Evolutionary conservation across 805 yeast species (phyloP).

Genomic region (Sugiyamaella smithiae): DNA sequence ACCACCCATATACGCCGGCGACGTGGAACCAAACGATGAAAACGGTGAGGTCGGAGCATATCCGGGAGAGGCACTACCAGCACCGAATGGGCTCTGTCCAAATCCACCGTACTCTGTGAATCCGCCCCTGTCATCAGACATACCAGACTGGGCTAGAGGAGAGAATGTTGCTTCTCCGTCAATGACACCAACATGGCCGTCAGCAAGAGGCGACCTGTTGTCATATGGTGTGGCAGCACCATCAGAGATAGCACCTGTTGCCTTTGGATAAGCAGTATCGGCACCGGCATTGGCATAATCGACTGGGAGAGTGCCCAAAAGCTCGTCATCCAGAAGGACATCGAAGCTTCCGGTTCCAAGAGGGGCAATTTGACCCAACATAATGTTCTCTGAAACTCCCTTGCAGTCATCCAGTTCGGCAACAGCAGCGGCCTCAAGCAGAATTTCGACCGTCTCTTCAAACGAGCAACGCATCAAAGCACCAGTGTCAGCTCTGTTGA

Average conservation of each 20-base stretch:
- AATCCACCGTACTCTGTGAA: slow-evolving; percentile 87
- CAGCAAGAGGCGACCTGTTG: slow-evolving; percentile 49
- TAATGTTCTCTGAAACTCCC: slow-evolving; percentile 97
- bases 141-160: slow-evolving; percentile 86
- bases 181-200: slow-evolving; percentile 34
- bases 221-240: slow-evolving; percentile 95
- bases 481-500: slow-evolving; percentile 97
- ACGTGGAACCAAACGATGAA: slow-evolving; percentile 58
- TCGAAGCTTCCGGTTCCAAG: slow-evolving; percentile 98
- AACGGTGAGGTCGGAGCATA: slow-evolving; percentile 75
- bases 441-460: slow-evolving; percentile 97
- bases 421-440: slow-evolving; percentile 96
- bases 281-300: slow-evolving; percentile 47
- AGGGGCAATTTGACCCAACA: slow-evolving; percentile 98
- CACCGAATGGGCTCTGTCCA: slow-evolving; percentile 51
- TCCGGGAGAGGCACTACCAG: slow-evolving; percentile 50
- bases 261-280: slow-evolving; percentile 89
- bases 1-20: slow-evolving; percentile 44
- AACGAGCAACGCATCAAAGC: slow-evolving; percentile 99
- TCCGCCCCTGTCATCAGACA: slow-evolving; percentile 76
- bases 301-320: slow-evolving; percentile 65
- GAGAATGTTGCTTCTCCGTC: slow-evolving; percentile 77
- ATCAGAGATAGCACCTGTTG: slow-evolving; percentile 64
- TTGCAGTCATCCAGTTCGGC: slow-evolving; percentile 98
- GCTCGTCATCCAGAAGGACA: slow-evolving; percentile 87